Conservation (phyloP, 2,329 filamentous ascomycete species). For the Madurella mycetomatis region DNA sequence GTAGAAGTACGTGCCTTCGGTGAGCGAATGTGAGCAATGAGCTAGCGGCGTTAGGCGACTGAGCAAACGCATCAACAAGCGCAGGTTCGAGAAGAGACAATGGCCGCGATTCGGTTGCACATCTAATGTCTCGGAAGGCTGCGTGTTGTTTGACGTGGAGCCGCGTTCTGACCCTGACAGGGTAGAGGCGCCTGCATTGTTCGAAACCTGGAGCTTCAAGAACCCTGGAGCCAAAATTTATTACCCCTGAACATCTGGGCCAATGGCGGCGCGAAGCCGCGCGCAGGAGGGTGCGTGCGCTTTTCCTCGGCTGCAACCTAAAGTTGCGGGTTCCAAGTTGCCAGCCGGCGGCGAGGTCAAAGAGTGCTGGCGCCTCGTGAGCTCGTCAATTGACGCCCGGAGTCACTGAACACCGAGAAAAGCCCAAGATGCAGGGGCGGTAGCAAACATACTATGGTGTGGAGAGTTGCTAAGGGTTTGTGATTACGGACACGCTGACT, state of each 20-base stretch:
- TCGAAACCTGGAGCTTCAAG: conserved; percentile 10
- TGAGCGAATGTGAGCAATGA: not conserved
- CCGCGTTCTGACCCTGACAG: conserved; percentile 13
- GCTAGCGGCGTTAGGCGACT: not conserved
- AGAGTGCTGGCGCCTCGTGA: no score
- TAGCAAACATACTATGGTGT: no score
- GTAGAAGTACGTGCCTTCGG: not conserved
- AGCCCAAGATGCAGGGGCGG: no score
- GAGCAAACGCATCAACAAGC: not conserved
- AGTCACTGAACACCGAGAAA: no score
- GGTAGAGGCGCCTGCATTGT: conserved; percentile 13
- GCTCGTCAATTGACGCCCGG: no score
- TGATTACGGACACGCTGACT: not conserved
- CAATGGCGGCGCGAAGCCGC: conserved; percentile 7
- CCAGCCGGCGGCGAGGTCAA: no score
- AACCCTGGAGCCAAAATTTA: conserved; percentile 12
- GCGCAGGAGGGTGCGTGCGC: conserved; percentile 5
- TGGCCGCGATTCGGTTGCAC: not conserved
- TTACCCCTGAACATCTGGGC: conserved; percentile 18
- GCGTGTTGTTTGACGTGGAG: conserved; percentile 12
- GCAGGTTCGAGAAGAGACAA: not conserved
- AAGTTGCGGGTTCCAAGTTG: not conserved
- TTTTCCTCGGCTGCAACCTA: not conserved
- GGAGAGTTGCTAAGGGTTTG: not conserved
- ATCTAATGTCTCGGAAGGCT: not conserved